phyloP scores from a whole-genome alignment of 805 yeast species.

The Wickerhamomyces sydowiorum region DNA sequence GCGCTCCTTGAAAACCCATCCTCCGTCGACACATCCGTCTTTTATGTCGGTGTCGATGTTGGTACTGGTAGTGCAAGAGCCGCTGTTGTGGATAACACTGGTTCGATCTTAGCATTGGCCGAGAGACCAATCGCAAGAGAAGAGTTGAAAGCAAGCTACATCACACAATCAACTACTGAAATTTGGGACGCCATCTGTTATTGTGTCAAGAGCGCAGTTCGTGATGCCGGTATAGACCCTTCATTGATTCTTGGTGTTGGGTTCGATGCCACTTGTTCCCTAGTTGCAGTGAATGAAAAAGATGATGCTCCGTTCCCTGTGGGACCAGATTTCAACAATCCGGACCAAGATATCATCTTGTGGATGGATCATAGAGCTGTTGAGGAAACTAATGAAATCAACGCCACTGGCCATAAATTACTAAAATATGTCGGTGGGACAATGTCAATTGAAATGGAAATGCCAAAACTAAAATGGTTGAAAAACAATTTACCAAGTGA shows the following conservation, averaged over 20 bases:
- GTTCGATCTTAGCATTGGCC: conserved; percentile 73
- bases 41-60: conserved; percentile 82
- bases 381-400: conserved; percentile 72
- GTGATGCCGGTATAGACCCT: conserved; percentile 71
- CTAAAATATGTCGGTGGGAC: conserved; percentile 93
- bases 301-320: conserved; percentile 74
- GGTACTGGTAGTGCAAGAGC: conserved; percentile 99
- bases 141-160: conserved; percentile 64
- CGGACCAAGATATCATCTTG: conserved; percentile 74
- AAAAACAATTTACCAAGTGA: conserved; percentile 72
- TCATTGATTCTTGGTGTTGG: conserved; percentile 77
- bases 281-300: conserved; percentile 68
- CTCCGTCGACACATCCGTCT: conserved; percentile 24
- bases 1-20: conserved; percentile 21
- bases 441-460: conserved; percentile 98
- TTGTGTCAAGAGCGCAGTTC: conserved; percentile 70
- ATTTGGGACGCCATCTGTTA: conserved; percentile 87
- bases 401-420: conserved; percentile 71
- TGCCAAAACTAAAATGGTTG: conserved; percentile 96
- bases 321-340: conserved; percentile 80
- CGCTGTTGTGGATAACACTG: conserved; percentile 77
- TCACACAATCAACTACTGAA: conserved; percentile 84
- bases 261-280: conserved; percentile 95
- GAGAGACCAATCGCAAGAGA: conserved; percentile 76
- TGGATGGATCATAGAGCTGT: conserved; percentile 99